A percentile compares a stretch with the other conserved stretches of the same genome.
phyloP scores from a whole-genome alignment of 1,139 yeast species.

The Keqinozyma sinolaborantium region DNA sequence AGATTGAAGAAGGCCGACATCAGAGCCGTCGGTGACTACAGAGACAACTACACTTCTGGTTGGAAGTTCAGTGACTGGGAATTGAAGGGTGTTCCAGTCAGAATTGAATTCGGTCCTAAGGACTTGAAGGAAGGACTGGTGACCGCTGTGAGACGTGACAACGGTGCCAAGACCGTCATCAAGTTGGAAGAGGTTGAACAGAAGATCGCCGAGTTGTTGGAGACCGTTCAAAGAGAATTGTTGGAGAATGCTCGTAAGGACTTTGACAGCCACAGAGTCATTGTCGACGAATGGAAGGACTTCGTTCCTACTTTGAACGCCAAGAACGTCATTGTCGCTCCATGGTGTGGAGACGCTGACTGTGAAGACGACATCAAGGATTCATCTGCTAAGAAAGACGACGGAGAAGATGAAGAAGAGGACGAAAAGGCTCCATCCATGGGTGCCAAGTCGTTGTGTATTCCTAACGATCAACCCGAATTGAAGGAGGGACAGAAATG shows the following conservation, averaged over 20 bases:
- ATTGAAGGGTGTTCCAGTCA: slow-evolving; percentile 90
- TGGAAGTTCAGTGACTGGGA: slow-evolving; percentile 99
- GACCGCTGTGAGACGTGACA: slow-evolving; percentile 91
- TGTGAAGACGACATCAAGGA: slow-evolving; percentile 98
- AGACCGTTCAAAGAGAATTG: slow-evolving; percentile 73
- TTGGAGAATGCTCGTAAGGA: slow-evolving; percentile 75
- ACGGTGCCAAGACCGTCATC: slow-evolving; percentile 68
- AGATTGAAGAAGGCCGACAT: slow-evolving; percentile 55
- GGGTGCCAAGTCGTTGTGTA: slow-evolving; percentile 99
- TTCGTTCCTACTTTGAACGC: slow-evolving; percentile 90
- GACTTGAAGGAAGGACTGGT: slow-evolving; percentile 80
- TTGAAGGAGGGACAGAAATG: slow-evolving; percentile 79
- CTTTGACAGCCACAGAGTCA: slow-evolving; percentile 78
- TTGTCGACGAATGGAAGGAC: slow-evolving; percentile 83
- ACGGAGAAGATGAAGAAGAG: slow-evolving; percentile 78
- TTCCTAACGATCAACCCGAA: slow-evolving; percentile 89
- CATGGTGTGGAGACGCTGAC: slow-evolving; percentile 94
- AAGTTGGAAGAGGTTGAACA: slow-evolving; percentile 61
- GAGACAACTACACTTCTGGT: slow-evolving; percentile 95
- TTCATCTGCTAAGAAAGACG: slow-evolving; percentile 76
- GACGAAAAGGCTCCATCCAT: slow-evolving; percentile 97
- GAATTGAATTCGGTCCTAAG: slow-evolving; percentile 95
- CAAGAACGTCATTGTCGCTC: slow-evolving; percentile 86
- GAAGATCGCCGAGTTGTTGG: slow-evolving; percentile 73
- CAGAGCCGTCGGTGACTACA: slow-evolving; percentile 80